Evolutionary conservation across 2,329 filamentous ascomycete genomes (phyloP).

Genomic region (Purpureocillium takamizusanense): DNA sequence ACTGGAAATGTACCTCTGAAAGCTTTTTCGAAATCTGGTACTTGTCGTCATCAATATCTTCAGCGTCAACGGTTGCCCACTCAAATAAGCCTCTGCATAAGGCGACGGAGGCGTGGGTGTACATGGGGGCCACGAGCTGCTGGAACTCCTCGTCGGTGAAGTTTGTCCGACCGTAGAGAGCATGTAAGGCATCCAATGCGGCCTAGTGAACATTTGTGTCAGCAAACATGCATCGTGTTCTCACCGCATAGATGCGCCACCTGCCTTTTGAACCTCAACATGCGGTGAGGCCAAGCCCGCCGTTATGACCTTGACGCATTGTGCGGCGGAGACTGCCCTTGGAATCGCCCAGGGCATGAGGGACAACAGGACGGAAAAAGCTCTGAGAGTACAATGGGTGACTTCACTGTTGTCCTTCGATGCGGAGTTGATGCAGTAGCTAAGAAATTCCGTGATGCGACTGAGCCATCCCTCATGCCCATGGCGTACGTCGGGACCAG

Average conservation of each 20-base stretch:
- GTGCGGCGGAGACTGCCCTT: conserved; percentile 64
- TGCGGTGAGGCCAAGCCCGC: conserved; percentile 61
- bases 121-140: conserved; percentile 71
- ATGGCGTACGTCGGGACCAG: conserved; percentile 59
- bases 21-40: conserved; percentile 91
- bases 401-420: conserved; percentile 57
- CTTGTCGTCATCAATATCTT: conserved; percentile 82
- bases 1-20: conserved; percentile 70
- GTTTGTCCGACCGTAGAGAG: conserved; percentile 66
- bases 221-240: not conserved
- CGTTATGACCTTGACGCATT: conserved; percentile 62
- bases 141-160: conserved; percentile 72
- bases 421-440: conserved; percentile 60
- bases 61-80: conserved; percentile 70
- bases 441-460: conserved; percentile 65
- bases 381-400: conserved; percentile 64
- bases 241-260: not conserved
- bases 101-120: conserved; percentile 59
- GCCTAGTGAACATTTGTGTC: conserved; percentile 36
- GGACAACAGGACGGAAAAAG: conserved; percentile 67
- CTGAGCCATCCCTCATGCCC: conserved; percentile 82
- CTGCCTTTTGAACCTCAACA: conserved; percentile 64
- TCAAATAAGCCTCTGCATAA: conserved; percentile 67
- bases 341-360: conserved; percentile 83
- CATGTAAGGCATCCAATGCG: conserved; percentile 74